phyloP scores from a whole-genome alignment of 164 flowering plant genomes.

The Magnolia sinica region DNA sequence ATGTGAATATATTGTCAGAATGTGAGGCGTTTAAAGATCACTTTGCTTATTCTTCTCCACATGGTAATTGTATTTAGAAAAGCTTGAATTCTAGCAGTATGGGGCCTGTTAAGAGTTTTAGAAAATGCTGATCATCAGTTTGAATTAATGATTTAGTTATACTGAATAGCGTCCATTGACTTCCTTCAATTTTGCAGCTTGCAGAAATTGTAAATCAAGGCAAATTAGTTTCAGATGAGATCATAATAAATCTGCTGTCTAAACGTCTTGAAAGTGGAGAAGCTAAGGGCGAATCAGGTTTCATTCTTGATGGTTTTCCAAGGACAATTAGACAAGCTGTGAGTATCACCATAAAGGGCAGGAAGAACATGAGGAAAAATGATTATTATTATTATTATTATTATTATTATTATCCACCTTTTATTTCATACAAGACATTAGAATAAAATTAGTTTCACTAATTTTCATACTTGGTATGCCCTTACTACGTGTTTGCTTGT shows the following conservation, averaged over 20 bases:
- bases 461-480: conserved; percentile 1
- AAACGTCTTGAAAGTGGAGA: conserved; percentile 79
- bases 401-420: no score
- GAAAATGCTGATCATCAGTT: background rate
- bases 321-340: conserved; percentile 94
- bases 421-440: background rate
- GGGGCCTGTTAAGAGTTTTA: background rate
- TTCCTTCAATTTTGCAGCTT: conserved; percentile 47
- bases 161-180: background rate
- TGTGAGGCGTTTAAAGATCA: background rate
- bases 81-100: background rate
- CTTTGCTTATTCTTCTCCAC: background rate
- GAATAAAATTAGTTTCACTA: background rate
- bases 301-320: conserved; percentile 96
- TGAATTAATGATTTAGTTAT: background rate
- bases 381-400: background rate
- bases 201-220: conserved; percentile 82
- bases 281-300: conserved; percentile 79
- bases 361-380: conserved; percentile 2
- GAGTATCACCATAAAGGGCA: conserved; percentile 22
- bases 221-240: conserved; percentile 85
- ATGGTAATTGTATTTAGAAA: background rate
- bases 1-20: background rate
- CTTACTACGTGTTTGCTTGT: background rate
- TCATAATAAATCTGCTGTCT: conserved; percentile 66